phyloP scores from a whole-genome alignment of 257 asterid species.

The Ballota nigra region DNA sequence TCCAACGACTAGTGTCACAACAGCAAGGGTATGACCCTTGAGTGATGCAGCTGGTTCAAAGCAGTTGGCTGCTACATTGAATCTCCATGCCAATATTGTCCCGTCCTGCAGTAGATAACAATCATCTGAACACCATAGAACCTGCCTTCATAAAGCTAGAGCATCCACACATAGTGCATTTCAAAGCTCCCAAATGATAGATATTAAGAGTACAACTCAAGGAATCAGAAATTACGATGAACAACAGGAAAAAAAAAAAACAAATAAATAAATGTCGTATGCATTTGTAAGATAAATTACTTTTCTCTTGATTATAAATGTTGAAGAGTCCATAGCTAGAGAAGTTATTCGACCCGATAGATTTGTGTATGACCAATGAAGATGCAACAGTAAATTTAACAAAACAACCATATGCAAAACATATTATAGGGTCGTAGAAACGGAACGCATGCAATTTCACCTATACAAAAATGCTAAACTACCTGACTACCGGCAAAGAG shows the following conservation, averaged over 20 bases:
- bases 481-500: constrained; percentile 97
- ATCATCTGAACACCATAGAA: not conserved
- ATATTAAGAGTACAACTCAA: not conserved
- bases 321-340: not conserved
- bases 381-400: not conserved
- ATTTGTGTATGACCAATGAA: not conserved
- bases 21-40: constrained; percentile 82
- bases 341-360: not conserved
- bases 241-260: not conserved
- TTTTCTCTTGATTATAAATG: not conserved
- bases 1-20: constrained; percentile 82
- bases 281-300: not conserved
- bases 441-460: not conserved
- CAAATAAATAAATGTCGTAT: not conserved
- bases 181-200: not conserved
- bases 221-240: constrained; percentile 1
- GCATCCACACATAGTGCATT: not conserved
- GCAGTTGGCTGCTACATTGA: constrained; percentile 66
- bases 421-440: not conserved
- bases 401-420: constrained; percentile 1
- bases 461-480: constrained; percentile 23
- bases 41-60: constrained; percentile 91
- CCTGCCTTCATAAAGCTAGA: no score
- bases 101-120: constrained; percentile 67
- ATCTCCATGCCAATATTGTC: constrained; percentile 82